Evolutionary conservation across 73 alveolate genomes (phyloP).

Genomic region (Symbiodinium pilosum): DNA sequence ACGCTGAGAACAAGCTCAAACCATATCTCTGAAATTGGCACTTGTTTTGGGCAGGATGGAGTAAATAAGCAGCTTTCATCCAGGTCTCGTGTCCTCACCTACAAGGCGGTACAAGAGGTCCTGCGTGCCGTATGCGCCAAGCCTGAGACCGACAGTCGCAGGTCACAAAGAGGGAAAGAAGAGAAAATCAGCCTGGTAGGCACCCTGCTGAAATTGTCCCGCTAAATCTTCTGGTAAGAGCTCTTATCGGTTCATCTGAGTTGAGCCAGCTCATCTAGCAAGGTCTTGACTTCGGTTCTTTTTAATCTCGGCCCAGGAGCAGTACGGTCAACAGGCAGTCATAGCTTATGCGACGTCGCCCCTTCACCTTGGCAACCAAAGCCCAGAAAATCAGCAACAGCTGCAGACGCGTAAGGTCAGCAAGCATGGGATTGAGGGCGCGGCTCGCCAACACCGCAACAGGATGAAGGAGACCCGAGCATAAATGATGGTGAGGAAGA

Average conservation of each 20-base stretch:
- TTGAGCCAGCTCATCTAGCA: too few species aligned
- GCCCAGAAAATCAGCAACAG: neutral
- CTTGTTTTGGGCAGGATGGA: too few species aligned
- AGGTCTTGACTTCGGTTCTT: too few species aligned
- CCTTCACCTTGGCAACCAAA: neutral
- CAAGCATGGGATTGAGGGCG: neutral
- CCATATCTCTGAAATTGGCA: too few species aligned
- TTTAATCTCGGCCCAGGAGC: neutral
- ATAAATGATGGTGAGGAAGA: slow-evolving; percentile 9
- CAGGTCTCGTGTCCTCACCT: slow-evolving; percentile 60
- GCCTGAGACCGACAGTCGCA: too few species aligned
- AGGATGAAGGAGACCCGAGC: slow-evolving; percentile 12
- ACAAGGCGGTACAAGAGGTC: slow-evolving; percentile 31
- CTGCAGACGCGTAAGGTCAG: neutral
- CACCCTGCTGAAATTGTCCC: too few species aligned
- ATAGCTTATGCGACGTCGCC: slow-evolving; percentile 5
- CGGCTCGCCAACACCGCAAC: slow-evolving; percentile 7
- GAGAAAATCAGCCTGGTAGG: too few species aligned
- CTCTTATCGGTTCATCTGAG: too few species aligned
- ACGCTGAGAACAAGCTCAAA: neutral
- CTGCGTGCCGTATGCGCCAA: neutral
- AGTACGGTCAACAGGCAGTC: neutral
- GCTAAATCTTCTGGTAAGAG: too few species aligned
- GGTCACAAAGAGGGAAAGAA: too few species aligned
- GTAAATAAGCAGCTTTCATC: neutral